Conservation (phyloP, 2,329 filamentous ascomycete species). For the Esteya vermicola region DNA sequence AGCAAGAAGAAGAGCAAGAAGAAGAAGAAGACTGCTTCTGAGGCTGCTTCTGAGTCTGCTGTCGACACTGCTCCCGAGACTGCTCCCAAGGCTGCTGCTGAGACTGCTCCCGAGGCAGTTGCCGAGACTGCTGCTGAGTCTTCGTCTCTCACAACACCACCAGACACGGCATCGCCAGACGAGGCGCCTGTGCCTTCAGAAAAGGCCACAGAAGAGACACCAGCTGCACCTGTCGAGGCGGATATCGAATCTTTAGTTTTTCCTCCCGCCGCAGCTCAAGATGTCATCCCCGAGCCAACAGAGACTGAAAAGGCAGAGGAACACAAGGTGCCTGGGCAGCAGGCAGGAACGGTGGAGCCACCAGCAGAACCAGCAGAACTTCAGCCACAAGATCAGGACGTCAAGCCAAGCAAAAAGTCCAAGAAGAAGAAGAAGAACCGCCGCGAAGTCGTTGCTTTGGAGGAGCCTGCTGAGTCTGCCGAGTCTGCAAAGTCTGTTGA, state of each 20-base stretch:
- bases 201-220: too few species aligned
- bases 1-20: slow-evolving; percentile 2
- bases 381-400: background rate
- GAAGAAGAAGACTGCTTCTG: background rate
- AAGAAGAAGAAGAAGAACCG: background rate
- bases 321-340: too few species aligned
- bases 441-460: background rate
- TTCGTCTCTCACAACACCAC: too few species aligned
- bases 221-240: too few species aligned
- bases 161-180: too few species aligned
- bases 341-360: too few species aligned
- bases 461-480: background rate
- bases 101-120: background rate
- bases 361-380: too few species aligned
- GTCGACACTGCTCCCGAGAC: background rate
- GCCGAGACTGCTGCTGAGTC: background rate
- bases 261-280: too few species aligned
- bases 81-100: background rate
- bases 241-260: too few species aligned
- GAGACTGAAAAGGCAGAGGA: too few species aligned
- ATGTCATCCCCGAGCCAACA: too few species aligned
- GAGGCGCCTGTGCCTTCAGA: too few species aligned
- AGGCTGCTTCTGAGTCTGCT: background rate
- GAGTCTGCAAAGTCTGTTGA: background rate
- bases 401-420: background rate